A percentile compares a stretch with the other conserved stretches of the same genome.
Evolutionary conservation across 257 asterid genomes (phyloP).

Genomic region (Orobanche coerulescens): DNA sequence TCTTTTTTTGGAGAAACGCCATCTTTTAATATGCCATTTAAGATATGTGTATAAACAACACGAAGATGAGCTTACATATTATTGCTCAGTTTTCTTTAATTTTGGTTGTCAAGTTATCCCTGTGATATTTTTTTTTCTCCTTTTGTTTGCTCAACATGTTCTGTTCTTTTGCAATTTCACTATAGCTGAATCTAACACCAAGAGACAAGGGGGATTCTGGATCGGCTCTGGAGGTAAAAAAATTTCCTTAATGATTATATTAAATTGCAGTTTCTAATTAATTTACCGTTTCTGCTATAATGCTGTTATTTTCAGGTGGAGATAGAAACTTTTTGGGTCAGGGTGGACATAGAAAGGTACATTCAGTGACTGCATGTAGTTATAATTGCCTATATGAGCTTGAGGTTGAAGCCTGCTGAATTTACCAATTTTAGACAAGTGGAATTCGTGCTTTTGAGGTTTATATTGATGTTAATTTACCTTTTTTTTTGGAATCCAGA

Average conservation of each 20-base stretch:
- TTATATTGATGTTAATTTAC: not conserved
- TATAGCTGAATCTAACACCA: slow-evolving; percentile 39
- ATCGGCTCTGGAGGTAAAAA: slow-evolving; percentile 38
- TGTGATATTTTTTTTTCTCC: not conserved
- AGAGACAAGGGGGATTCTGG: slow-evolving; percentile 30
- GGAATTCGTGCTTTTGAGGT: slow-evolving; percentile 6
- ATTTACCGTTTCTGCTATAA: not conserved
- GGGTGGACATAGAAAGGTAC: slow-evolving; percentile 62
- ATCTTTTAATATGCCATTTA: not conserved
- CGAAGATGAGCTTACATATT: not conserved
- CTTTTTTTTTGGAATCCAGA: slow-evolving; percentile 40
- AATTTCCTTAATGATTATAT: not conserved
- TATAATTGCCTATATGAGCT: not conserved
- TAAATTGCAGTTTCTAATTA: slow-evolving; percentile 2
- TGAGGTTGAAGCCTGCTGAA: slow-evolving; percentile 1
- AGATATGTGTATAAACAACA: not conserved
- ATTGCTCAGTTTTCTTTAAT: not conserved
- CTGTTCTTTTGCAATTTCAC: slow-evolving; percentile 16
- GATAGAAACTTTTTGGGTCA: slow-evolving; percentile 33
- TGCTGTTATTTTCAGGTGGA: slow-evolving; percentile 48
- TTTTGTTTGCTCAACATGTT: slow-evolving; percentile 6
- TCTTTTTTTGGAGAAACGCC: not conserved
- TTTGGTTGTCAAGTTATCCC: slow-evolving; percentile 3
- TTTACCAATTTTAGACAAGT: not conserved
- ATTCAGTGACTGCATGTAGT: slow-evolving; percentile 7